These are phyloP conservation scores for Fusarium praegraminearum DNA, from an alignment of 2,329 filamentous ascomycete species.

Conservation along the genomic window DNA sequence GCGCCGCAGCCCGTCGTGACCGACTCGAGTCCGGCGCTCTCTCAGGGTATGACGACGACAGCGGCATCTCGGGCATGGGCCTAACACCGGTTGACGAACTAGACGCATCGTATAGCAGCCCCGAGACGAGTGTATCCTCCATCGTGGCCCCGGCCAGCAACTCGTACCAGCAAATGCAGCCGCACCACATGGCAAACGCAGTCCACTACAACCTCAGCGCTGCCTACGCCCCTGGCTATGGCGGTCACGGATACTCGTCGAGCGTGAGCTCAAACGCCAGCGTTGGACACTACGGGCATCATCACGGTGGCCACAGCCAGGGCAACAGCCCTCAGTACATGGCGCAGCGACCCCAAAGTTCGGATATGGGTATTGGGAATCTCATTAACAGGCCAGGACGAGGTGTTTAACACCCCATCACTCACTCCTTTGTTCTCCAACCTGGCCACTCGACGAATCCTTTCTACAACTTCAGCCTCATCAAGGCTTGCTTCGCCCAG, in stretches of 20 bases:
- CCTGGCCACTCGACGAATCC: not conserved
- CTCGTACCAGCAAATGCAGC: constrained; percentile 48
- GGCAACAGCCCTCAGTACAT: constrained; percentile 61
- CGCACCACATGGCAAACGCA: constrained; percentile 41
- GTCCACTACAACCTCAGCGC: constrained; percentile 45
- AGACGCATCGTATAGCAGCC: constrained; percentile 68
- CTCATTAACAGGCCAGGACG: constrained; percentile 66
- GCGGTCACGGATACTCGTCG: constrained; percentile 63
- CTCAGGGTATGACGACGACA: constrained; percentile 74
- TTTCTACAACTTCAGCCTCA: not conserved
- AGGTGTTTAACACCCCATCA: constrained; percentile 28
- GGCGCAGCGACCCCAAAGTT: constrained; percentile 63
- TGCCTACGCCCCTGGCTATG: constrained; percentile 43
- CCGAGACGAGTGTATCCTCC: constrained; percentile 61
- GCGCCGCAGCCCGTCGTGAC: constrained; percentile 74
- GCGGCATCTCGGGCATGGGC: constrained; percentile 73
- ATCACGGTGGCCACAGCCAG: constrained; percentile 48
- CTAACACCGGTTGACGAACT: constrained; percentile 70
- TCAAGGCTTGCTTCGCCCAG: not conserved
- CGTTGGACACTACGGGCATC: constrained; percentile 51
- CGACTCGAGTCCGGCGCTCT: constrained; percentile 62
- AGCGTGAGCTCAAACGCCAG: constrained; percentile 64
- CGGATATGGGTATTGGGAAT: constrained; percentile 71
- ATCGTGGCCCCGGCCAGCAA: constrained; percentile 55
- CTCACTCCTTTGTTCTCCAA: not conserved